phyloP scores from a whole-genome alignment of 2,329 filamentous ascomycete genomes.

The Trichoderma semiorbis region DNA sequence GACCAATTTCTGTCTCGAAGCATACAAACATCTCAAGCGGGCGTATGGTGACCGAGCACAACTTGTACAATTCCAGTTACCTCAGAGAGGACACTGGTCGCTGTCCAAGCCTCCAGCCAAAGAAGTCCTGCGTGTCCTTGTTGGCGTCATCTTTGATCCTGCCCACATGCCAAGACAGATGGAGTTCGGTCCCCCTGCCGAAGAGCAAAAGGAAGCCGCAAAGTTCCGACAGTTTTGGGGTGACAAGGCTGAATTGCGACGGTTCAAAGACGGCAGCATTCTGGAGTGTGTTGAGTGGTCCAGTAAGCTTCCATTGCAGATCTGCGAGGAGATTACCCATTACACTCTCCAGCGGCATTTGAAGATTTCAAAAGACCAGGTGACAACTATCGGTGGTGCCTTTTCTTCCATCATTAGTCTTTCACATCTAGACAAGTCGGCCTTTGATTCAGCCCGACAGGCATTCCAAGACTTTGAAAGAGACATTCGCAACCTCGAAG shows the following conservation, averaged over 20 bases:
- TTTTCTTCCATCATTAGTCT: conserved; percentile 48
- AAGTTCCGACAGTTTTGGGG: conserved; percentile 92
- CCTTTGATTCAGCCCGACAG: conserved; percentile 67
- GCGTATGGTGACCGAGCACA: conserved; percentile 74
- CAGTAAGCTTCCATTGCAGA: conserved; percentile 57
- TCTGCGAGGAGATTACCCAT: conserved; percentile 75
- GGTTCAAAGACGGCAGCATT: conserved; percentile 94
- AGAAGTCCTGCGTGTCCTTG: conserved; percentile 43
- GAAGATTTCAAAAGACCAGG: conserved; percentile 51
- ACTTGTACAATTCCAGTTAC: conserved; percentile 58
- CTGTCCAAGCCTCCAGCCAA: conserved; percentile 24
- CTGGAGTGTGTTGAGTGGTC: conserved; percentile 88
- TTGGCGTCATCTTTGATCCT: conserved; percentile 71
- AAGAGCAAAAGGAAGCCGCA: conserved; percentile 77
- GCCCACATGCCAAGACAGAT: conserved; percentile 70
- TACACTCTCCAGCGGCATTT: conserved; percentile 71
- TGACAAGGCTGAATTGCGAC: conserved; percentile 83
- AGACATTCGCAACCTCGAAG: conserved; percentile 72
- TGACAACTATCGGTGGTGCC: conserved; percentile 49
- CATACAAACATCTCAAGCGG: conserved; percentile 63
- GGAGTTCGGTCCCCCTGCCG: conserved; percentile 82
- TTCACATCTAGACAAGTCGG: conserved; percentile 46
- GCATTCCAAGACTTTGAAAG: conserved; percentile 71
- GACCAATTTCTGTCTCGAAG: conserved; percentile 49
- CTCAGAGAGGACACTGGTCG: conserved; percentile 32